Percentiles rank a stretch among this genome's conserved stretches.
These are phyloP conservation scores for Domatiomyces globalis DNA, from an alignment of 2,329 filamentous ascomycete genomes.

Conservation along the genomic window DNA sequence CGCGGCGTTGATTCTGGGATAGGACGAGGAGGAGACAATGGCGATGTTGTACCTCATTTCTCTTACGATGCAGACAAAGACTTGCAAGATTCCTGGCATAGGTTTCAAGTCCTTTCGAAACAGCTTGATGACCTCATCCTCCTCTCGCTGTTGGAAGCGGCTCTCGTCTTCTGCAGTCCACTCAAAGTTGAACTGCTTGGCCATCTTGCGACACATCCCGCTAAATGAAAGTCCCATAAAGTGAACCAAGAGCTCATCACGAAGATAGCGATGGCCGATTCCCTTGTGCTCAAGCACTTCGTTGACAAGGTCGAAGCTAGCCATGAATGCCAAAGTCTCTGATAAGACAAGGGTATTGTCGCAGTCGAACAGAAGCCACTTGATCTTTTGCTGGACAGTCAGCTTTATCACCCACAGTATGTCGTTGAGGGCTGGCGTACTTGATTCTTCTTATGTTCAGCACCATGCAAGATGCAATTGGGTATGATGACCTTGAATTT, in stretches of 20 bases:
- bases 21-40: conserved; percentile 68
- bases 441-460: not conserved
- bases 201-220: conserved; percentile 40
- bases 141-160: conserved; percentile 59
- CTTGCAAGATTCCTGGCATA: conserved; percentile 53
- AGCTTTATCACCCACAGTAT: not conserved
- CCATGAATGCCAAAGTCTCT: conserved; percentile 81
- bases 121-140: conserved; percentile 71
- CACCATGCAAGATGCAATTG: not conserved
- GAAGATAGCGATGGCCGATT: conserved; percentile 58
- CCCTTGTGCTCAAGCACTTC: conserved; percentile 58
- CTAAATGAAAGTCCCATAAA: conserved; percentile 94
- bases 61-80: conserved; percentile 51
- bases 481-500: not conserved
- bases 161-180: conserved; percentile 57
- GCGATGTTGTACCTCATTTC: conserved; percentile 56
- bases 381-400: not conserved
- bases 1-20: conserved; percentile 62
- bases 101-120: conserved; percentile 53
- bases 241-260: conserved; percentile 62
- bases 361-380: conserved; percentile 55
- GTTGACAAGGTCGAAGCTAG: conserved; percentile 79
- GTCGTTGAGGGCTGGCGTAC: not conserved
- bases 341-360: conserved; percentile 90
- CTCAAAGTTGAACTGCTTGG: conserved; percentile 60